Base-by-base conservation (phyloP, 1,139 yeast species). In the Scheffersomyces insectosa region DNA sequence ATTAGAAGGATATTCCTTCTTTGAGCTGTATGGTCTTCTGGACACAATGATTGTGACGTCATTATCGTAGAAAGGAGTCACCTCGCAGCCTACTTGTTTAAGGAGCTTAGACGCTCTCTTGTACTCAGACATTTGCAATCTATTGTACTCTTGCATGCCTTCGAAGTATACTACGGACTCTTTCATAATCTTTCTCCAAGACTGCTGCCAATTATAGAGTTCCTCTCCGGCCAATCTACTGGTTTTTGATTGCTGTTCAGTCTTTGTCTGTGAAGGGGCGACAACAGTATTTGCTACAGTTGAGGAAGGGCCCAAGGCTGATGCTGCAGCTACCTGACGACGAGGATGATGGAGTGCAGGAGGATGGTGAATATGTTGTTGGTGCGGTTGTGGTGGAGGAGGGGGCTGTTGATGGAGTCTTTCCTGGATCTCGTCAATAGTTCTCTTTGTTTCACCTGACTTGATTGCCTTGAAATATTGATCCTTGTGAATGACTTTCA, bases 1-100 rank as follows among this genome's bases (percentile, higher is more conserved):
- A 40, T 80, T 79, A 4, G 78, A 66, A 13, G 71, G 64, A 47
- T 73, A 73, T 4, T 39, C 33, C 35, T 56, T 58, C 35, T 43
- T 40, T 28, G 54, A 42, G 29, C 40, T 42, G 40, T 50, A 61
- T 7, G 52, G 48, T 27, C 79, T 72, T 51, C 85, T 77, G n/a
- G 95, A 83, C 25, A 91, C 79, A 31, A 91, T 89, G 45, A 89
- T 88, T 15, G 96, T 88, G 25, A 90, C 95, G 39, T 79, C 78
- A 45, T 79, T 79, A 56, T 87, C 90, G 57, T 85, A 91, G 59
- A 90, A 90, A 1, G 84, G 82, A 33, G 85, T 83, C 31, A 89
- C 77, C 28, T 72, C 72, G 38, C 89, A 85, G 2, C 89, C 91
- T 30, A 84, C 73, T 36, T 71, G 72, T 50, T 72, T 76, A 50